phyloP scores from a whole-genome alignment of 306 rosid species.

The Ochetophila trinervis region DNA sequence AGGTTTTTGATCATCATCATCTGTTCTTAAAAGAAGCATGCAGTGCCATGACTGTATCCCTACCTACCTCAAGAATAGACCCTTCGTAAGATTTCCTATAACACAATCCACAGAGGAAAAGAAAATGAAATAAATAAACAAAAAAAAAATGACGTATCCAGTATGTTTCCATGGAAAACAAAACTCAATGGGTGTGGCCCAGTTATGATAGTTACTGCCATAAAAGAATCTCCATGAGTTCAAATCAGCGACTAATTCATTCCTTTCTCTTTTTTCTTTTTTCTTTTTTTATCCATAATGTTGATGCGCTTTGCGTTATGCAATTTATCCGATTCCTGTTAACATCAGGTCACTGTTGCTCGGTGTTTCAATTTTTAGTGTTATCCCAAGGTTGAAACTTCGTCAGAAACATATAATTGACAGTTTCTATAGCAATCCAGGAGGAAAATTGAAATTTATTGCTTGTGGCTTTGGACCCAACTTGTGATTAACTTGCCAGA shows the following conservation, averaged over 20 bases:
- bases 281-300: background rate
- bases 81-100: conserved; percentile 3
- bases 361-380: background rate
- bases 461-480: too few relatives aligned
- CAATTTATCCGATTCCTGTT: background rate
- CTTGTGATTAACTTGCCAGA: too few relatives aligned
- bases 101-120: conserved; percentile 8
- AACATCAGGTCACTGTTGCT: conserved; percentile 6
- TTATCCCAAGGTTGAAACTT: background rate
- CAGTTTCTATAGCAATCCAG: background rate
- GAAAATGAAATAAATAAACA: background rate
- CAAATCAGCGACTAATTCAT: conserved; percentile 4
- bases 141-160: background rate
- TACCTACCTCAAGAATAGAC: conserved; percentile 11
- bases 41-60: conserved; percentile 22
- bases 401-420: background rate
- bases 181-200: conserved; percentile 40
- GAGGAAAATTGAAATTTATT: too few relatives aligned
- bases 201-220: conserved; percentile 17
- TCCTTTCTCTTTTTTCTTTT: conserved; percentile 4
- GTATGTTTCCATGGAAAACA: conserved; percentile 26
- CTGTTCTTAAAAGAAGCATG: conserved; percentile 10
- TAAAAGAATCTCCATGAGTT: background rate
- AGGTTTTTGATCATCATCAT: conserved; percentile 11
- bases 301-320: conserved; percentile 13